Percentiles rank a stretch among this genome's conserved stretches.
Evolutionary conservation across 139 green algal genomes (phyloP).

Genomic region (Chlorella sp.): DNA sequence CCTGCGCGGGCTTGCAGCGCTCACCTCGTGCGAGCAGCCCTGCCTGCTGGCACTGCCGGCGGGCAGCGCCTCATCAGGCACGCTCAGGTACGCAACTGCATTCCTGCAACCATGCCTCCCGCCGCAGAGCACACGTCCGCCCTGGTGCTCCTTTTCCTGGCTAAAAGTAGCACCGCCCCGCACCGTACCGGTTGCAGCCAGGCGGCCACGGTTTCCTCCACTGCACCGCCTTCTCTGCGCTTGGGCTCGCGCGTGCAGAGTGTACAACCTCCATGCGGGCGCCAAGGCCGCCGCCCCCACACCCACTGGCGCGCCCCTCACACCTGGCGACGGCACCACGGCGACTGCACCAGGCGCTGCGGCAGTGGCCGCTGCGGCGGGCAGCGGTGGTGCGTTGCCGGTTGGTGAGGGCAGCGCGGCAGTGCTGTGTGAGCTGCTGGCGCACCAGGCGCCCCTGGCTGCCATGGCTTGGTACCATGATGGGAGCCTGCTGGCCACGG

Average conservation of each 20-base stretch:
- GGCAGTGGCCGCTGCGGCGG: neutral
- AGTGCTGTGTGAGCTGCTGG: constrained; percentile 63
- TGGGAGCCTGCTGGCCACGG: constrained; percentile 61
- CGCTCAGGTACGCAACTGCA: constrained; percentile 1
- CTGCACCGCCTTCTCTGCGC: neutral
- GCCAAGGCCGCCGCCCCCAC: neutral
- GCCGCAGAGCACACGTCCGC: too few relatives aligned
- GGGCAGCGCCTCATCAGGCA: neutral
- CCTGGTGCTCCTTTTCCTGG: neutral
- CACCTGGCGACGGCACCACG: too few relatives aligned
- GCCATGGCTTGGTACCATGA: constrained; percentile 38
- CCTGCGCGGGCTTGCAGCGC: constrained; percentile 25
- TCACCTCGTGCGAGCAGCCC: constrained; percentile 42
- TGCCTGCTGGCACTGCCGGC: constrained; percentile 66
- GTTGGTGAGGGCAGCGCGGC: constrained; percentile 35
- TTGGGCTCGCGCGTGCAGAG: neutral
- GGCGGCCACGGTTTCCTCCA: neutral
- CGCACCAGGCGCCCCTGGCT: constrained; percentile 61
- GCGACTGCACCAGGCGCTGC: neutral
- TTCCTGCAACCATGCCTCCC: too few relatives aligned
- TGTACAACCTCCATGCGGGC: neutral
- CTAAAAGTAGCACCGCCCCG: neutral
- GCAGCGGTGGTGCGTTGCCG: neutral
- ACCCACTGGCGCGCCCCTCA: too few relatives aligned
- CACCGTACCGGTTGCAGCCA: too few relatives aligned